phyloP scores from a whole-genome alignment of 1,284 basidiomycete genomes.

The Malassezia equina region DNA sequence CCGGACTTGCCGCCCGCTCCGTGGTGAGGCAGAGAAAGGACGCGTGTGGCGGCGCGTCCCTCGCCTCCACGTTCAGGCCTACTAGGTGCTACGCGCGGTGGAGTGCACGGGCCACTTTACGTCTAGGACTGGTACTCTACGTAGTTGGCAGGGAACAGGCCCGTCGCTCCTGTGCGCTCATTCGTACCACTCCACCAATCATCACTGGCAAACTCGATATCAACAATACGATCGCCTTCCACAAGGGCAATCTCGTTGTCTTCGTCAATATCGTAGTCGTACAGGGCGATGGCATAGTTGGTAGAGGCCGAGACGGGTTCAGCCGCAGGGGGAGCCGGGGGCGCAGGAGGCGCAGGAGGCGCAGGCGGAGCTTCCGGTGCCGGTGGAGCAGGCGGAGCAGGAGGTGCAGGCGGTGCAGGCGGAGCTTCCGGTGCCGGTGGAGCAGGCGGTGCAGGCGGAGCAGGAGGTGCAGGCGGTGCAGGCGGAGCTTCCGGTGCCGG shows the following conservation, averaged over 20 bases:
- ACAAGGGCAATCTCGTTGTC: constrained; percentile 42
- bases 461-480: constrained; percentile 9
- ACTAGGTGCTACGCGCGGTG: background rate
- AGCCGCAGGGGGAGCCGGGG: constrained; percentile 20
- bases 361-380: constrained; percentile 14
- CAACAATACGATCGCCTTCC: constrained; percentile 42
- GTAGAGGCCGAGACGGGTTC: constrained; percentile 18
- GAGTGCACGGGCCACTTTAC: background rate
- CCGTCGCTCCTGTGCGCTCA: constrained; percentile 51
- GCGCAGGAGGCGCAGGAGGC: constrained; percentile 18
- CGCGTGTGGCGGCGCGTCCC: background rate
- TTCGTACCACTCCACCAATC: constrained; percentile 47
- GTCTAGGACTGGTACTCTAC: constrained; percentile 21
- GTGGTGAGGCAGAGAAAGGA: background rate
- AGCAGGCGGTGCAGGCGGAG: constrained; percentile 1
- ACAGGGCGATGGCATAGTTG: constrained; percentile 35
- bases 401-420: constrained; percentile 15
- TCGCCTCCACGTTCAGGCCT: background rate
- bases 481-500: constrained; percentile 17
- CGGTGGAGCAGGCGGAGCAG: constrained; percentile 10
- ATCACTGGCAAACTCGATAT: constrained; percentile 43
- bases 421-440: constrained; percentile 8
- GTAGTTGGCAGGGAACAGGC: constrained; percentile 50
- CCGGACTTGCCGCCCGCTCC: background rate
- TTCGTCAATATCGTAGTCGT: constrained; percentile 46